A percentile compares a stretch with the other conserved stretches of the same genome.
phyloP scores from a whole-genome alignment of 140 eudicot species.

The Bidens hawaiensis region DNA sequence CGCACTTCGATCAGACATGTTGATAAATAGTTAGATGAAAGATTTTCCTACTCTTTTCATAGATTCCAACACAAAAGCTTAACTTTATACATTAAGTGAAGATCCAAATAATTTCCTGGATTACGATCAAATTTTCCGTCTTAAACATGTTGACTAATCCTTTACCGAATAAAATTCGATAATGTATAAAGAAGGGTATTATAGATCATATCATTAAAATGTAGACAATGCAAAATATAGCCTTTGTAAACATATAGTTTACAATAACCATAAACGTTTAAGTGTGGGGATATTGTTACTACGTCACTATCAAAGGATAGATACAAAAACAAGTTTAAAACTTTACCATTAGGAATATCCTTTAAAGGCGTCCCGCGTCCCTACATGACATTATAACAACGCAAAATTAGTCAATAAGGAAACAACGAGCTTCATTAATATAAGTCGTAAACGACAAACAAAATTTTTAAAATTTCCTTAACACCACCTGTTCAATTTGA shows the following conservation, averaged over 20 bases:
- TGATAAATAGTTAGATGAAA: background rate
- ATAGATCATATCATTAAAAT: background rate
- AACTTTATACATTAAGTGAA: background rate
- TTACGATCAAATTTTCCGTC: background rate
- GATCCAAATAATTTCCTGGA: background rate
- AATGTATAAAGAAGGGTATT: background rate
- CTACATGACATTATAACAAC: slow-evolving; percentile 49
- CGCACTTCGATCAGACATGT: background rate
- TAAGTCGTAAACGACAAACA: slow-evolving; percentile 16
- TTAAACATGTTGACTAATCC: background rate
- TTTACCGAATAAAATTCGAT: background rate
- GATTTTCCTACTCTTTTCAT: background rate
- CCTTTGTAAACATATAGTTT: background rate
- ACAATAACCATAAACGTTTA: background rate
- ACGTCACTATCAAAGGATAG: background rate
- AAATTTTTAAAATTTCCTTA: background rate
- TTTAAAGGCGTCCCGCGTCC: slow-evolving; percentile 89
- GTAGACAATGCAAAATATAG: background rate
- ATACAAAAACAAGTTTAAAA: background rate
- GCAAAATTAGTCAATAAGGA: slow-evolving; percentile 6
- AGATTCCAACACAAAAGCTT: background rate
- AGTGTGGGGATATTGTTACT: background rate
- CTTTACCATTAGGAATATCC: slow-evolving; percentile 85
- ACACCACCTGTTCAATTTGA: slow-evolving; percentile 67
- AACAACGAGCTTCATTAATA: background rate